Base-by-base conservation (phyloP, 306 rosid species). In the Rubus parviflorus region DNA sequence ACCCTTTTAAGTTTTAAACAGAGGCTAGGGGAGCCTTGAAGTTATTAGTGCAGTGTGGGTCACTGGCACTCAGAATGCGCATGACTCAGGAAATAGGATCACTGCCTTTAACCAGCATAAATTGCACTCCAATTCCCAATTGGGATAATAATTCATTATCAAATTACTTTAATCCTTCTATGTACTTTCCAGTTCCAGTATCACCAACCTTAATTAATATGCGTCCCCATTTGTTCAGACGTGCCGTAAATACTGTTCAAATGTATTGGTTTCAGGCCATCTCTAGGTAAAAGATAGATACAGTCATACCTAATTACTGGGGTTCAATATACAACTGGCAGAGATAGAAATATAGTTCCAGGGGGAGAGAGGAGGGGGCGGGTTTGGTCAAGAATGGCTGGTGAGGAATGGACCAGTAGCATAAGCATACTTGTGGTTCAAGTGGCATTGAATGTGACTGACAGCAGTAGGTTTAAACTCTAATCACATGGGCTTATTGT, bases 311-410 rank as follows among this genome's bases (percentile, higher is more conserved):
- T 3, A 42, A 22, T 25, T 8, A 41, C 12, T 3, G 19, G 42
- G 42, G 8, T 61, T 61, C 14, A 25, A 25, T 61, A 30, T 40
- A 54, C 67, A 14, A 23, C 54, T 22, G 42, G 23, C 67, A 22
- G 23, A 20, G 38, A 48, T 30, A 30, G 53, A 64, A 6, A 42
- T 42, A 43, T 40, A 14, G 75, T 48, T 35, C 19, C n/a, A n/a
- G n/a, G n/a, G n/a, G n/a, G n/a, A n/a, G n/a, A n/a, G n/a, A n/a
- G n/a, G n/a, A n/a, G n/a, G n/a, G n/a, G n/a, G n/a, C n/a, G n/a
- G n/a, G n/a, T n/a, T n/a, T n/a, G 12, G 77, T 73, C 77, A 73
- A 57, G 12, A 73, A 56, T 57, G 68, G 77, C 68, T 57, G 77
- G 49, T 40, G 40, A 57, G 68, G 69, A 51, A 52, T 48, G 47